Base-by-base conservation (phyloP, 805 yeast species). In the Maudiozyma pseudohumilis region DNA sequence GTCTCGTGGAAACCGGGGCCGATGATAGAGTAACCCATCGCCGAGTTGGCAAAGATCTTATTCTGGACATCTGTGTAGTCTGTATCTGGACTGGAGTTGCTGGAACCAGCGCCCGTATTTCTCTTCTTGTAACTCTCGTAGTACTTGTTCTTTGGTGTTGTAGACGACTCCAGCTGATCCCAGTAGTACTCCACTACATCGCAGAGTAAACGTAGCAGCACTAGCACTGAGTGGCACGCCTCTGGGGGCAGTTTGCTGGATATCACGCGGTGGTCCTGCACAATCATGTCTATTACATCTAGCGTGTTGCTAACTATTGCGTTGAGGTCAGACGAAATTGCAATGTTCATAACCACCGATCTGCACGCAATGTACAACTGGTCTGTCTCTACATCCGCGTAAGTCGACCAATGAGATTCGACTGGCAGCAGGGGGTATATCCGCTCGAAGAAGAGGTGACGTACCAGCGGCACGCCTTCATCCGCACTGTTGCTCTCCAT, bases 121-220 rank as follows among this genome's bases (percentile, higher is more conserved):
- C 21, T 20, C 12, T 12, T 30, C 5, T 33, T 20, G 13, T 18
- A 18, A n/a, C 15, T 11, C 17, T 36, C 31, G n/a, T 33, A 25
- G 10, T 29, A 10, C 10, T 5, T 38, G 20, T 17, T 28, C 31
- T 28, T 28, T 28, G 31, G 31, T 15, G 18, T 20, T 25, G 3
- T 27, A 25, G 17, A 52, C 5, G 39, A 29, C 27, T 59, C 50
- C 3, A 38, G 24, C 17, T 45, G 24, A 25, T 58, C 63, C 72
- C 72, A 67, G 38, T 55, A 58, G 19, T 53, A 48, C 40, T 66
- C 69, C 29, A 60, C 43, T n/a, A 63, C 45, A 41, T 64, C 69
- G 9, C 68, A 59, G 16, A 71, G 41, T 20, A 72, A 52, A 35
- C 67, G 52, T 9, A 68, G 37, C 8, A 69, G 35, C 2, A 67